Evolutionary conservation across 1,284 basidiomycete genomes (phyloP).

Genomic region (Pholiota adiposa): DNA sequence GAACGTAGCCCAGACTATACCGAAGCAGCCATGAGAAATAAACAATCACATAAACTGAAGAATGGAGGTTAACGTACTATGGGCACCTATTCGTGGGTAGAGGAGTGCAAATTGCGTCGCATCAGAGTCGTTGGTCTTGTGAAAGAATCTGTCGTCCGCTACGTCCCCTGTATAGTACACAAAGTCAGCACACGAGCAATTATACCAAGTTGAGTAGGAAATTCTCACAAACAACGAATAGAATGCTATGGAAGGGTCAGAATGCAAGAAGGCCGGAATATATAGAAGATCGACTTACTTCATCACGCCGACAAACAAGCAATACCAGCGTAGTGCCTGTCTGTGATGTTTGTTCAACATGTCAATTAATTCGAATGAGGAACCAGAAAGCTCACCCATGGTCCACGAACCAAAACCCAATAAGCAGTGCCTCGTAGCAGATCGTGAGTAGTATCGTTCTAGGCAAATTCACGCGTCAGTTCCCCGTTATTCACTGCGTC

Average conservation of each 20-base stretch:
- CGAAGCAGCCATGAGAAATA: not conserved
- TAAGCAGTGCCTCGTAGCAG: slow-evolving; percentile 73
- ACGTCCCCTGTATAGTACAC: slow-evolving; percentile 66
- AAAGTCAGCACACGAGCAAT: not conserved
- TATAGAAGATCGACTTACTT: slow-evolving; percentile 55
- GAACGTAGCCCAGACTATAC: slow-evolving; percentile 70
- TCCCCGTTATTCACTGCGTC: not conserved
- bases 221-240: slow-evolving; percentile 76
- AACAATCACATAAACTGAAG: not conserved
- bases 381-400: slow-evolving; percentile 61
- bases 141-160: slow-evolving; percentile 84
- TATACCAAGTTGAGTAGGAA: not conserved
- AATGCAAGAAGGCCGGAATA: not conserved
- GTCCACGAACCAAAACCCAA: slow-evolving; percentile 86
- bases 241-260: slow-evolving; percentile 49
- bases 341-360: slow-evolving; percentile 21
- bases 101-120: slow-evolving; percentile 77
- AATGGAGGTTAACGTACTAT: slow-evolving; percentile 49
- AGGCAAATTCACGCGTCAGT: slow-evolving; percentile 1
- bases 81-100: slow-evolving; percentile 67
- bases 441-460: slow-evolving; percentile 81
- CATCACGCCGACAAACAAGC: slow-evolving; percentile 81
- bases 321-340: slow-evolving; percentile 79
- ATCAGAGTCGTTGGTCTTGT: slow-evolving; percentile 84
- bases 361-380: slow-evolving; percentile 3